These are phyloP conservation scores for Penicillium sumatraense DNA, from an alignment of 2,329 filamentous ascomycete species.

Conservation along the genomic window DNA sequence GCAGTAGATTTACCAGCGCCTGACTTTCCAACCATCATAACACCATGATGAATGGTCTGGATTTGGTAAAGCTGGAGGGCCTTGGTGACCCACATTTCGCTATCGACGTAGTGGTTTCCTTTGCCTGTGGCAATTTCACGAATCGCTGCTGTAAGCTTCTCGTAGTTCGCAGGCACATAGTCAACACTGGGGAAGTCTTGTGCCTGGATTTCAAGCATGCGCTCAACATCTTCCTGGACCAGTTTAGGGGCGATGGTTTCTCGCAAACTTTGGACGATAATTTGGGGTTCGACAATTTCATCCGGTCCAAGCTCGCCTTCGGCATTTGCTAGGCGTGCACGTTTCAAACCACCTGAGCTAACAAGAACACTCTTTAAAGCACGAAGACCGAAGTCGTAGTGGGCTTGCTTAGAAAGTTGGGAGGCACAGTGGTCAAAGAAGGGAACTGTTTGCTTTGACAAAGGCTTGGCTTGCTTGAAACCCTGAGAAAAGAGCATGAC, in stretches of 20 bases:
- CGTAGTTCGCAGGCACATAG: conserved; percentile 87
- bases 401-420: conserved; percentile 89
- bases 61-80: conserved; percentile 97
- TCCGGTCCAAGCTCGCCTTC: conserved; percentile 66
- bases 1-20: conserved; percentile 96
- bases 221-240: conserved; percentile 87
- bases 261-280: conserved; percentile 96
- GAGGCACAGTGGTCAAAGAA: conserved; percentile 93
- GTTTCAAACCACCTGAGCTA: conserved; percentile 91
- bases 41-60: conserved; percentile 95
- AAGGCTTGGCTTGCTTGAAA: conserved; percentile 91
- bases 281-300: conserved; percentile 86
- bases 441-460: conserved; percentile 94
- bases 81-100: conserved; percentile 96
- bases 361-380: conserved; percentile 98
- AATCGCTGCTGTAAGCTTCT: conserved; percentile 79
- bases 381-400: conserved; percentile 98
- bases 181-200: conserved; percentile 90
- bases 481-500: conserved; percentile 99
- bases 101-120: conserved; percentile 77
- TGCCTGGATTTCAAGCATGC: conserved; percentile 81
- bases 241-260: conserved; percentile 98
- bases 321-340: conserved; percentile 69
- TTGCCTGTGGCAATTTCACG: conserved; percentile 77
- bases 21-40: conserved; percentile 99